These are phyloP conservation scores for Linnemannia zychae DNA, from an alignment of 192 early-diverging fungal genomes.

Conservation along the genomic window DNA sequence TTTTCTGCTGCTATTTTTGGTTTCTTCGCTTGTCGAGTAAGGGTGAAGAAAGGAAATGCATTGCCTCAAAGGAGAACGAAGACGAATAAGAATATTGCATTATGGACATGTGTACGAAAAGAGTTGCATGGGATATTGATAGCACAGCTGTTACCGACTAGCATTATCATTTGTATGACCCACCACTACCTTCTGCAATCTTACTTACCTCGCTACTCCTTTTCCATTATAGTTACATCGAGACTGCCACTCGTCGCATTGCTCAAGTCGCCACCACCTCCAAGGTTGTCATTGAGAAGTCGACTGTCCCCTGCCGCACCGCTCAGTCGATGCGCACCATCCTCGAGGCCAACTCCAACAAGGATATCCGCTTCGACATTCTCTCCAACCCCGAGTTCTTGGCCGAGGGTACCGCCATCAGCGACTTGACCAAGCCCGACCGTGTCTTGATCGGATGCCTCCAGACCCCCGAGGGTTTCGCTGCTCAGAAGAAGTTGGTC, in stretches of 20 bases:
- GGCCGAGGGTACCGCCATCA: slow-evolving; percentile 92
- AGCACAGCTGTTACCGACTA: neutral
- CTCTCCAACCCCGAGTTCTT: slow-evolving; percentile 97
- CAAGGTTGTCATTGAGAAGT: slow-evolving; percentile 96
- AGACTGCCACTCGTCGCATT: slow-evolving; percentile 85
- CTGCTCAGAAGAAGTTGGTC: slow-evolving; percentile 82
- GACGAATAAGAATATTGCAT: neutral
- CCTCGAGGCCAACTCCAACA: slow-evolving; percentile 80
- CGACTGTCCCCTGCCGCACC: slow-evolving; percentile 94
- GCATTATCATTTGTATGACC: no score
- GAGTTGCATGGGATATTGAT: neutral
- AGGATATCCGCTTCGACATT: slow-evolving; percentile 83
- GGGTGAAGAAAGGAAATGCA: neutral
- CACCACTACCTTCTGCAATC: neutral
- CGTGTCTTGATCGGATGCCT: slow-evolving; percentile 91
- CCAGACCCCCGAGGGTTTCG: slow-evolving; percentile 75
- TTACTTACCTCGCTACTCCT: neutral
- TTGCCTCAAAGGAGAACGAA: neutral
- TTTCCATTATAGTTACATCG: slow-evolving; percentile 73
- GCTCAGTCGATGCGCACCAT: slow-evolving; percentile 88
- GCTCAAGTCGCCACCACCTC: slow-evolving; percentile 81
- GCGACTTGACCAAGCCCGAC: slow-evolving; percentile 87
- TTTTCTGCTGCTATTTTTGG: neutral
- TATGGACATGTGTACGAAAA: neutral
- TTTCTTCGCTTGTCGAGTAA: neutral